Evolutionary conservation across 2,329 filamentous ascomycete species (phyloP).

Genomic region (Colletotrichum brevisporum): DNA sequence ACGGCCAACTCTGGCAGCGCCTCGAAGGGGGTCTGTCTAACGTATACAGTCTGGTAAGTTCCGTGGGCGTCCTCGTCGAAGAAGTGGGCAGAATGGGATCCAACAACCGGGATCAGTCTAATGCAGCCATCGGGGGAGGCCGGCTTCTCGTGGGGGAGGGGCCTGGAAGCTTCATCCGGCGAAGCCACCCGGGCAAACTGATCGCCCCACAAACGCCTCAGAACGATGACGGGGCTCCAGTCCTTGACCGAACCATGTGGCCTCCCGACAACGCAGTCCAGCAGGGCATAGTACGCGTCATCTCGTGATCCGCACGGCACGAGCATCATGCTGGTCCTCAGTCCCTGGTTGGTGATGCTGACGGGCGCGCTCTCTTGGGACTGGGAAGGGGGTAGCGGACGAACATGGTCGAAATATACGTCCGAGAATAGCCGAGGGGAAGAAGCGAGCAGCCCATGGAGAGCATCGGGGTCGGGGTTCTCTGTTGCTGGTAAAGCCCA

Average conservation of each 20-base stretch:
- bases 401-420: neutral
- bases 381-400: conserved; percentile 9
- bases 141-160: too few species aligned
- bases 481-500: neutral
- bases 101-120: neutral
- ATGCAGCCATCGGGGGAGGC: too few species aligned
- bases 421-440: conserved; percentile 9
- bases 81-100: neutral
- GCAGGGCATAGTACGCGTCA: conserved; percentile 14
- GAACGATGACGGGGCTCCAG: conserved; percentile 6
- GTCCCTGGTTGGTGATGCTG: conserved; percentile 23
- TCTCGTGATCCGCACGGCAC: neutral
- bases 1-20: conserved; percentile 19
- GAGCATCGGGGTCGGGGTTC: neutral
- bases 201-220: conserved; percentile 18
- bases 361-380: conserved; percentile 1
- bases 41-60: conserved; percentile 11
- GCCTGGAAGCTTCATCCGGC: neutral
- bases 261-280: conserved; percentile 10
- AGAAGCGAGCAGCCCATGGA: conserved; percentile 1
- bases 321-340: conserved; percentile 15
- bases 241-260: neutral
- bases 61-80: conserved; percentile 9
- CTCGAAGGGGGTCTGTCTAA: conserved; percentile 18
- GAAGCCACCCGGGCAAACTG: conserved; percentile 23